Evolutionary conservation across 305 asterid species (phyloP), one percentile per base, ranked within the genome.

Genomic region (Rubia balearica): DNA sequence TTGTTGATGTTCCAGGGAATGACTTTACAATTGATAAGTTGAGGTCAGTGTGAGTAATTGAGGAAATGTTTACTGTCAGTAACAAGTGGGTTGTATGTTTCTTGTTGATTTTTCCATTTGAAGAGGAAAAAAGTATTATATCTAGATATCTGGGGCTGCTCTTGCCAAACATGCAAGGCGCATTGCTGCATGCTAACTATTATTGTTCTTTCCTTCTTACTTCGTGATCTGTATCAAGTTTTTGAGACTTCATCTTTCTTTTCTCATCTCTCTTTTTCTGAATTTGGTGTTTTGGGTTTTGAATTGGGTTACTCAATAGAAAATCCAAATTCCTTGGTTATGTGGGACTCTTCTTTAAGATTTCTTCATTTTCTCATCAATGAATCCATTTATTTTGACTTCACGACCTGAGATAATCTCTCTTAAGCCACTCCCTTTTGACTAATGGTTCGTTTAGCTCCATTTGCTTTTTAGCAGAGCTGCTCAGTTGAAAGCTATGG

Each of bases 261-360:
- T 53, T 69, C 74, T 45, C 79, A 67, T 90, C 89, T 96, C 83
- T 91, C 96, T 71, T 96, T 90, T 65, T 90, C 96, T 27, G 98
- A 92, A 83, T 92, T 90, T 81, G 96, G 86, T 71, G 98, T 92
- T 77, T 82, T 92, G 83, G 96, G 96, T 72, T 92, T 92, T 80
- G 96, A 92, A 80, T 75, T 92, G 75, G 98, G 98, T 75, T 92
- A 92, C 76, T 90, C 98, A 30, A 92, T 92, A 96, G 96, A 92
- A 83, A 92, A 90, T 74, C 98, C 98, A 74, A 92, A 92, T 75
- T 91, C 97, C 2, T 80, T 93, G 81, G 90, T 93, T 40, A 72
- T 93, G 46, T 93, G 98, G 98, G 97, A 93, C 98, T 60, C 98
- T 91, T 67, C 89, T 93, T 80, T 97, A 97, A 76, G 98, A 93